Percentiles rank a stretch among this genome's conserved stretches.
phyloP scores from a whole-genome alignment of 75 land plant species.

The Picea sitchensis region DNA sequence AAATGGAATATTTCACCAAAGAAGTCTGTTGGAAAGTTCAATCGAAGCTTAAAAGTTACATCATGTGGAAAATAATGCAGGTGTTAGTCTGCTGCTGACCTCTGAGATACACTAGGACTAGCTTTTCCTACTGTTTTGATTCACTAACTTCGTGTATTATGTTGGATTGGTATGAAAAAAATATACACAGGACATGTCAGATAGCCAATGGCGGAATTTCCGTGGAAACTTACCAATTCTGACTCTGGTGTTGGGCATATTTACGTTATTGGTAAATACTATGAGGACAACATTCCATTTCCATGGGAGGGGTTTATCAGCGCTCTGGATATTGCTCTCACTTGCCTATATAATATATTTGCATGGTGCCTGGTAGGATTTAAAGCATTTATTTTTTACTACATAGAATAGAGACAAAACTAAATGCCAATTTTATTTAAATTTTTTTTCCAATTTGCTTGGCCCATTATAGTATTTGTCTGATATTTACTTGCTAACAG shows the following conservation, averaged over 20 bases:
- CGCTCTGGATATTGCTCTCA: slow-evolving; percentile 73
- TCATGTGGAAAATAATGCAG: too few species aligned
- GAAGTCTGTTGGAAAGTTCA: too few species aligned
- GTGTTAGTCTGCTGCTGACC: too few species aligned
- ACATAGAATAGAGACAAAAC: not conserved
- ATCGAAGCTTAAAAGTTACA: too few species aligned
- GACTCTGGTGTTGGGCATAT: slow-evolving; percentile 53
- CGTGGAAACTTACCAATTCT: slow-evolving; percentile 75
- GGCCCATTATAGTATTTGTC: not conserved
- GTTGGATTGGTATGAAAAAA: too few species aligned
- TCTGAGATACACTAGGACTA: too few species aligned
- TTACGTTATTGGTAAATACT: slow-evolving; percentile 31
- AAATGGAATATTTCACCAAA: too few species aligned
- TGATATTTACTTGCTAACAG: not conserved
- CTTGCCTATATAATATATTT: slow-evolving; percentile 58
- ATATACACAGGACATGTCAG: slow-evolving; percentile 70
- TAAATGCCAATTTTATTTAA: not conserved
- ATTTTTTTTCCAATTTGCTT: not conserved
- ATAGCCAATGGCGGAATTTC: slow-evolving; percentile 92
- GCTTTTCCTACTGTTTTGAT: too few species aligned
- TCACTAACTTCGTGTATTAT: too few species aligned
- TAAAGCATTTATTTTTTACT: not conserved
- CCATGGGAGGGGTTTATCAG: slow-evolving; percentile 62
- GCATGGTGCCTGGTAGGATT: slow-evolving; percentile 79
- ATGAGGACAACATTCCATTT: slow-evolving; percentile 33